phyloP scores from a whole-genome alignment of 2,329 filamentous ascomycete species.

The Ceratocystiopsis sp. region DNA sequence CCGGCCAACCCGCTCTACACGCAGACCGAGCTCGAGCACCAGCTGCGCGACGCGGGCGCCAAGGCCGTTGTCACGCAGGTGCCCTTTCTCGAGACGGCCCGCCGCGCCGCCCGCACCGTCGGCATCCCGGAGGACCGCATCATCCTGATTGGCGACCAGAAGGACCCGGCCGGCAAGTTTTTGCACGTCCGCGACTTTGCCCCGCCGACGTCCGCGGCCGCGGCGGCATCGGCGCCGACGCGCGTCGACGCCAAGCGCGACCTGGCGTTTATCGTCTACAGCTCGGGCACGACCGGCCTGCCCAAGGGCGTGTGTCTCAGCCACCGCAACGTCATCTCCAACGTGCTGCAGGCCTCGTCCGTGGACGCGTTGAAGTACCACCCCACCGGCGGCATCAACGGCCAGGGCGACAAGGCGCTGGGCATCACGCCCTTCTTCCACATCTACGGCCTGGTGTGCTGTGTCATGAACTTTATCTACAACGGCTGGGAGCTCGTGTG shows the following conservation, averaged over 20 bases:
- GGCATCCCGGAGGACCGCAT: constrained; percentile 58
- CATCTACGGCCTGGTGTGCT: constrained; percentile 65
- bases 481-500: constrained; percentile 50
- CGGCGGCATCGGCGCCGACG: constrained; percentile 21
- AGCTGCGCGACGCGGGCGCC: constrained; percentile 62
- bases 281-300: constrained; percentile 74
- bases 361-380: constrained; percentile 38
- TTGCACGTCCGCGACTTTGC: constrained; percentile 56
- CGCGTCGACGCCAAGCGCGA: constrained; percentile 52
- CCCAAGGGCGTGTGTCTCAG: constrained; percentile 85
- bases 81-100: constrained; percentile 44
- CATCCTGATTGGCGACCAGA: constrained; percentile 55
- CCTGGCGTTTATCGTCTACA: constrained; percentile 73
- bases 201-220: constrained; percentile 36
- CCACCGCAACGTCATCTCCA: constrained; percentile 68
- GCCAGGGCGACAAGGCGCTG: constrained; percentile 53
- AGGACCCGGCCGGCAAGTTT: constrained; percentile 37
- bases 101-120: constrained; percentile 48
- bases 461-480: constrained; percentile 52
- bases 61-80: constrained; percentile 61
- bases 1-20: constrained; percentile 84
- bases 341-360: constrained; percentile 38
- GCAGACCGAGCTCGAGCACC: constrained; percentile 64
- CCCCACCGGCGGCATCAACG: constrained; percentile 40
- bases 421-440: constrained; percentile 82